Conservation (phyloP, 2,329 filamentous ascomycete species). For the Dactylonectria macrodidyma region DNA sequence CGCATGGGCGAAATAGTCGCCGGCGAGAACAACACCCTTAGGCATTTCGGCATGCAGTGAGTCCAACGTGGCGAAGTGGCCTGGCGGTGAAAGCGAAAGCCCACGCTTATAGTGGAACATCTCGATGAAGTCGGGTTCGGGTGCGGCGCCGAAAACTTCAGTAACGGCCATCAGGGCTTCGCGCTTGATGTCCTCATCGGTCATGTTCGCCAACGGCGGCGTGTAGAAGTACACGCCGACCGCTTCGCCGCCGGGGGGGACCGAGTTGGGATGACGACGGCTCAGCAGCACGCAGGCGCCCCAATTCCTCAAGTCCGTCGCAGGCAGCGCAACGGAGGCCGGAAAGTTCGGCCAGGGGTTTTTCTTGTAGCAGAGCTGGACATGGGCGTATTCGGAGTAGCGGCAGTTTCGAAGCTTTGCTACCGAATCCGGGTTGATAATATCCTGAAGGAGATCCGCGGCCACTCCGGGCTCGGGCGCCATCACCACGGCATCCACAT, state of each 20-base stretch:
- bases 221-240: constrained; percentile 8
- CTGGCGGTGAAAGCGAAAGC: constrained; percentile 5
- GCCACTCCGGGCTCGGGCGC: constrained; percentile 5
- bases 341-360: constrained; percentile 14
- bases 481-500: not conserved
- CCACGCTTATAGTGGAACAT: constrained; percentile 5
- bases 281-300: constrained; percentile 8
- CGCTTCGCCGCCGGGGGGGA: constrained; percentile 2
- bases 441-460: constrained; percentile 1
- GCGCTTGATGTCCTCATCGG: constrained; percentile 6
- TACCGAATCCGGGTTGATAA: not conserved
- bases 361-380: constrained; percentile 18
- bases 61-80: not conserved
- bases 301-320: constrained; percentile 11
- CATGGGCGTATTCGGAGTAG: constrained; percentile 13
- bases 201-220: constrained; percentile 6
- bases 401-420: constrained; percentile 7
- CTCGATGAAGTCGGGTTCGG: constrained; percentile 7
- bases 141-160: constrained; percentile 2
- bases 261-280: constrained; percentile 8
- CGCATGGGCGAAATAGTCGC: constrained; percentile 8
- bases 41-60: constrained; percentile 10
- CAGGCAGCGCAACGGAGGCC: constrained; percentile 9
- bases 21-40: constrained; percentile 3
- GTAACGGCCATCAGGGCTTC: constrained; percentile 7